phyloP scores from a whole-genome alignment of 75 land plant genomes.

The Cunninghamia lanceolata region DNA sequence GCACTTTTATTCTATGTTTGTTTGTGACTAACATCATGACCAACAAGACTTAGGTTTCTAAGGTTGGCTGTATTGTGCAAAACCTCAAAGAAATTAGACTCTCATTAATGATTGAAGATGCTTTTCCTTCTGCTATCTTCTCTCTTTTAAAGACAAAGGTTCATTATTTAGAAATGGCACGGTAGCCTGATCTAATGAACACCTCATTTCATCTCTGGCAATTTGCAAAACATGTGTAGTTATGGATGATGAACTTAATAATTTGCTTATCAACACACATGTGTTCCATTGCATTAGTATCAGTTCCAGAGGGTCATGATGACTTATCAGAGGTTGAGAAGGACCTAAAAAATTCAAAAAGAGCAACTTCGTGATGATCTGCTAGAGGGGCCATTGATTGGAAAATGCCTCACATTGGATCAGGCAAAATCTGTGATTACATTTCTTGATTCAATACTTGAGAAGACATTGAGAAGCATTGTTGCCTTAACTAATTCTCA shows the following conservation, averaged over 20 bases:
- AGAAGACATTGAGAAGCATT: slow-evolving; percentile 83
- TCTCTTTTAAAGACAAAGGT: too few relatives aligned
- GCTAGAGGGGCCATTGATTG: slow-evolving; percentile 86
- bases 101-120: too few relatives aligned
- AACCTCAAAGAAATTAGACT: too few relatives aligned
- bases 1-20: too few relatives aligned
- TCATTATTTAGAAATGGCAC: too few relatives aligned
- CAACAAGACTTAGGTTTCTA: too few relatives aligned
- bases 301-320: slow-evolving; percentile 76
- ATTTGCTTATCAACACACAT: slow-evolving; percentile 92
- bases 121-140: too few relatives aligned
- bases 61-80: too few relatives aligned
- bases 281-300: slow-evolving; percentile 55
- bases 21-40: too few relatives aligned
- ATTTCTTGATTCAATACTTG: slow-evolving; percentile 92
- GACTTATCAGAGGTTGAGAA: slow-evolving; percentile 69
- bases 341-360: slow-evolving; percentile 76
- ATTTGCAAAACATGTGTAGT: slow-evolving; percentile 89
- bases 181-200: slow-evolving; percentile 87
- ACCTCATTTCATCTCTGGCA: slow-evolving; percentile 88
- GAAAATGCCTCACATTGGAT: slow-evolving; percentile 87
- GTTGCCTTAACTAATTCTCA: slow-evolving; percentile 93
- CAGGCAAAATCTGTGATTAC: slow-evolving; percentile 92
- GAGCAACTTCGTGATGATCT: slow-evolving; percentile 80
- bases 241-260: slow-evolving; percentile 99